phyloP scores from a whole-genome alignment of 73 alveolate genomes.

The Tetrahymena elliotti region DNA sequence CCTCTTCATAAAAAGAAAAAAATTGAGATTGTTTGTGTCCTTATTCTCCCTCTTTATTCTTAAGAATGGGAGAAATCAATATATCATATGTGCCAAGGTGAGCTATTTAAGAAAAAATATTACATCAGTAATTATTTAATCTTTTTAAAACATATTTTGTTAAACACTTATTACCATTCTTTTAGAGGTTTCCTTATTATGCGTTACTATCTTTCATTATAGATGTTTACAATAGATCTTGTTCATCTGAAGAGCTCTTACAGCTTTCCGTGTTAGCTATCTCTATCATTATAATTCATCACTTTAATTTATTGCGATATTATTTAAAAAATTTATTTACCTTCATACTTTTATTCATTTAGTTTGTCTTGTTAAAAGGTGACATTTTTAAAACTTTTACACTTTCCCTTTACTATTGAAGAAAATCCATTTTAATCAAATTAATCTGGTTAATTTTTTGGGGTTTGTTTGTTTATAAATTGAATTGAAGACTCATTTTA shows the following conservation, averaged over 20 bases:
- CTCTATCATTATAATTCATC: neutral
- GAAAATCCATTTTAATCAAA: neutral
- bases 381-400: neutral
- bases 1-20: neutral
- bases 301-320: no score
- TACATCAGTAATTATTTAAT: no score
- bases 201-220: neutral
- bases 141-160: no score
- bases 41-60: neutral
- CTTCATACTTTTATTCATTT: neutral
- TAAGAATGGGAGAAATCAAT: neutral
- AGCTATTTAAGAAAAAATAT: no score
- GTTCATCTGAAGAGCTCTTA: neutral
- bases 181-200: no score
- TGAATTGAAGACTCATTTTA: neutral
- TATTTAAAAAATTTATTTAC: neutral
- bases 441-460: no score
- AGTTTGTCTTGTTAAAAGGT: neutral
- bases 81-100: neutral
- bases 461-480: no score
- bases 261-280: neutral
- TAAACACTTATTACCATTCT: no score
- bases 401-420: neutral
- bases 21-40: neutral
- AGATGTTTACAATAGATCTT: neutral